A percentile compares a stretch with the other conserved stretches of the same genome.
Conservation (phyloP, 2,329 filamentous ascomycete genomes). For the Aspergillus ustus region DNA sequence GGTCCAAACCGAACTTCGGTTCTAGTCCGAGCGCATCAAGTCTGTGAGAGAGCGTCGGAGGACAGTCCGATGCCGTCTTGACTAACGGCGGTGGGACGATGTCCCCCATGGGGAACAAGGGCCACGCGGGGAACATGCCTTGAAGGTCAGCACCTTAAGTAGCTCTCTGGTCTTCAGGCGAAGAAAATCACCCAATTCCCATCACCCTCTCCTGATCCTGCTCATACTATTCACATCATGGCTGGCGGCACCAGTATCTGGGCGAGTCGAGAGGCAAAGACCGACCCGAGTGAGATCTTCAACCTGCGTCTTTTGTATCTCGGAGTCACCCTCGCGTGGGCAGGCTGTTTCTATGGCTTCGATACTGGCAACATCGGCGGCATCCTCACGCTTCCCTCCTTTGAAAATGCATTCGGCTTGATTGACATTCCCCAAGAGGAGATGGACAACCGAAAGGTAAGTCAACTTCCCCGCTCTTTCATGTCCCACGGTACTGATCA, state of each 20-base stretch:
- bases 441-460: conserved; percentile 6
- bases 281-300: conserved; percentile 12
- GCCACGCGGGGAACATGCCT: conserved; percentile 3
- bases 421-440: background rate
- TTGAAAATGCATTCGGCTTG: conserved; percentile 24
- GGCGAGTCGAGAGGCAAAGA: conserved; percentile 7
- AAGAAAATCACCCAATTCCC: background rate
- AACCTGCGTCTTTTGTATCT: conserved; percentile 7
- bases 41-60: background rate
- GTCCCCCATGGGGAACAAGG: conserved; percentile 7
- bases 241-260: conserved; percentile 11
- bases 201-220: background rate
- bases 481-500: background rate
- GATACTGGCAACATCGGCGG: conserved; percentile 48
- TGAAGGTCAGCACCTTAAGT: background rate
- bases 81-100: background rate
- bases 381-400: conserved; percentile 41
- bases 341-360: conserved; percentile 46
- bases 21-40: background rate
- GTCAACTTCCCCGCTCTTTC: background rate
- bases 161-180: background rate
- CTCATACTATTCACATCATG: background rate
- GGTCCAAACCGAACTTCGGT: conserved; percentile 1
- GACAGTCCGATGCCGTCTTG: conserved; percentile 6
- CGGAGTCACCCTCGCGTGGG: conserved; percentile 26